Conservation (phyloP, 352 stramenopile species). For the Phytophthora cactorum region DNA sequence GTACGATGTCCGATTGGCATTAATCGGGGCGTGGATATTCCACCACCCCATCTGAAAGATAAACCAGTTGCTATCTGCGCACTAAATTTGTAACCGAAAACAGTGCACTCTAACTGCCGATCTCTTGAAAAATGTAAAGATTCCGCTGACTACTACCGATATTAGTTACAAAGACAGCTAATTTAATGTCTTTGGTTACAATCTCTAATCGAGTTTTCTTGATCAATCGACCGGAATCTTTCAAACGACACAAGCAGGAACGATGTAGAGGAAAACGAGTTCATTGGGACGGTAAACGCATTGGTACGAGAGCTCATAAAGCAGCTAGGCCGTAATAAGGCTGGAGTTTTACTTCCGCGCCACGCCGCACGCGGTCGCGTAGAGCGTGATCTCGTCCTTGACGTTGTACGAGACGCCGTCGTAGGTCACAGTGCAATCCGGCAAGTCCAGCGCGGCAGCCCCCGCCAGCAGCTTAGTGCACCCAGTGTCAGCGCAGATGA, state of each 20-base stretch:
- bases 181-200: background rate
- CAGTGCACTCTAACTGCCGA: slow-evolving; percentile 5
- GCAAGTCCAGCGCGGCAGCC: slow-evolving; percentile 26
- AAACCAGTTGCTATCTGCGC: slow-evolving; percentile 24
- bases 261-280: background rate
- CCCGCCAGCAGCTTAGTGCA: slow-evolving; percentile 34
- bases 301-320: background rate
- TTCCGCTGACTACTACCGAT: slow-evolving; percentile 9
- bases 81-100: slow-evolving; percentile 18
- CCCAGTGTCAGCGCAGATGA: slow-evolving; percentile 32
- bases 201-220: no score
- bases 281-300: slow-evolving; percentile 17
- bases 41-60: slow-evolving; percentile 24
- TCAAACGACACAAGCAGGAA: background rate
- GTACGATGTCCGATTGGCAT: background rate
- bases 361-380: slow-evolving; percentile 28
- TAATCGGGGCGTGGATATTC: slow-evolving; percentile 20
- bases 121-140: slow-evolving; percentile 3
- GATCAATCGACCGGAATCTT: background rate
- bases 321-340: background rate
- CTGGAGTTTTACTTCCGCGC: slow-evolving; percentile 20
- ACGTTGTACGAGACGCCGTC: slow-evolving; percentile 32
- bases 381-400: slow-evolving; percentile 32
- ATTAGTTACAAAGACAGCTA: background rate
- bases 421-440: slow-evolving; percentile 39